These are phyloP conservation scores for Trypanosoma cruzi DNA, from an alignment of 208 protist genomes.

Conservation along the genomic window DNA sequence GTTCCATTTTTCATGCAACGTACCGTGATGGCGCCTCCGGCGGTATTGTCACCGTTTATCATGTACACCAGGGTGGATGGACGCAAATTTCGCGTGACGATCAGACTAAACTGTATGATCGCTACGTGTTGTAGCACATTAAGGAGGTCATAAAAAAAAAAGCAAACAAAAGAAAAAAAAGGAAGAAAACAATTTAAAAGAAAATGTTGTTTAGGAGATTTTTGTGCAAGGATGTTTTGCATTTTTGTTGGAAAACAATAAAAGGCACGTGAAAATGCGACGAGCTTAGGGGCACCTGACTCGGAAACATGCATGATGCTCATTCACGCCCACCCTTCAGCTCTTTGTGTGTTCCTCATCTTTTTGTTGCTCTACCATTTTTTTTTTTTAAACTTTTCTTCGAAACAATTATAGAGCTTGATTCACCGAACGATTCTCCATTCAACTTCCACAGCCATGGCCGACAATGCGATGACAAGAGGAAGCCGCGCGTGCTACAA, in stretches of 20 bases:
- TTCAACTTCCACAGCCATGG: constrained; percentile 2
- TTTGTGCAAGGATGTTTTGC: not conserved
- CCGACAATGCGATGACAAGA: constrained; percentile 17
- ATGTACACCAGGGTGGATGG: constrained; percentile 95
- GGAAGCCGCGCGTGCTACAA: constrained; percentile 14
- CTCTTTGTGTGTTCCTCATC: not conserved
- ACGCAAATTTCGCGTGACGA: constrained; percentile 95
- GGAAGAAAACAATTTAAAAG: too few species aligned
- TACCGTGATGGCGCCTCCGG: constrained; percentile 99
- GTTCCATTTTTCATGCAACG: constrained; percentile 99
- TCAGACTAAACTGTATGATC: constrained; percentile 85
- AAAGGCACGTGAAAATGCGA: not conserved
- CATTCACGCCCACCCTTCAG: too few species aligned
- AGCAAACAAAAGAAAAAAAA: constrained; percentile 1
- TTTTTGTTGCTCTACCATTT: not conserved
- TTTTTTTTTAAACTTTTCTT: not conserved
- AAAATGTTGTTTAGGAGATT: not conserved
- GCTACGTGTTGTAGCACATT: constrained; percentile 59
- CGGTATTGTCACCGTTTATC: constrained; percentile 97
- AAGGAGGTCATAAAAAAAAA: not conserved
- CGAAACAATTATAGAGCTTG: not conserved
- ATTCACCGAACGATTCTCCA: constrained; percentile 1
- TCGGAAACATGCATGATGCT: too few species aligned
- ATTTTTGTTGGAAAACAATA: not conserved
- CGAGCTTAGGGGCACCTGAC: too few species aligned